Conservation (phyloP, 768 basidiomycete genomes). For the Panaeolus papilionaceus region DNA sequence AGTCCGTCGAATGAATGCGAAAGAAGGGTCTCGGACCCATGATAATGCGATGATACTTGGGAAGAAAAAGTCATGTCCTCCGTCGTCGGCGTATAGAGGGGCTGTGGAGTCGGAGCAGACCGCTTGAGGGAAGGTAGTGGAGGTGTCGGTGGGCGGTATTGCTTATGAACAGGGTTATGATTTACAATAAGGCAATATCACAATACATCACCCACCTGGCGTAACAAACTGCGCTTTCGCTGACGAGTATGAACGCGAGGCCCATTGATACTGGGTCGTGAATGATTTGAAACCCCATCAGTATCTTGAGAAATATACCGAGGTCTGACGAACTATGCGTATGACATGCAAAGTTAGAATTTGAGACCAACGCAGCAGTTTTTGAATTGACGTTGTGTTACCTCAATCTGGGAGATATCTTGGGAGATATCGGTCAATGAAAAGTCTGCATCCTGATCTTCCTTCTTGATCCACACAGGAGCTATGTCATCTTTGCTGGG, state of each 20-base stretch:
- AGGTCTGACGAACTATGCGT: conserved; percentile 3
- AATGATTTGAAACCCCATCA: conserved; percentile 9
- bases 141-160: conserved; percentile 66
- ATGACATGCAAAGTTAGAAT: conserved; percentile 9
- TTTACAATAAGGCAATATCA: neutral
- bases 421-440: conserved; percentile 5
- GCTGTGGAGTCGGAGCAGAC: conserved; percentile 4
- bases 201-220: neutral
- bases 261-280: conserved; percentile 5
- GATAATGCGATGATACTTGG: conserved; percentile 11
- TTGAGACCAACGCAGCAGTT: neutral
- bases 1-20: conserved; percentile 5
- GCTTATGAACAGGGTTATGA: conserved; percentile 33
- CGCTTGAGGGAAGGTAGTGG: conserved; percentile 45
- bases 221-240: conserved; percentile 10
- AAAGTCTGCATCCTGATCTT: neutral
- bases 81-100: neutral
- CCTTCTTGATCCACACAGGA: neutral
- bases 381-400: neutral
- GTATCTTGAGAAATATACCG: conserved; percentile 7
- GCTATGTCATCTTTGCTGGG: conserved; percentile 7
- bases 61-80: conserved; percentile 7
- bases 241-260: conserved; percentile 1
- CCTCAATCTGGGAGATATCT: conserved; percentile 5
- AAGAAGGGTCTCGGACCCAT: conserved; percentile 8